Evolutionary conservation across 1,284 basidiomycete species (phyloP).

Genomic region (Fomes fomentarius): DNA sequence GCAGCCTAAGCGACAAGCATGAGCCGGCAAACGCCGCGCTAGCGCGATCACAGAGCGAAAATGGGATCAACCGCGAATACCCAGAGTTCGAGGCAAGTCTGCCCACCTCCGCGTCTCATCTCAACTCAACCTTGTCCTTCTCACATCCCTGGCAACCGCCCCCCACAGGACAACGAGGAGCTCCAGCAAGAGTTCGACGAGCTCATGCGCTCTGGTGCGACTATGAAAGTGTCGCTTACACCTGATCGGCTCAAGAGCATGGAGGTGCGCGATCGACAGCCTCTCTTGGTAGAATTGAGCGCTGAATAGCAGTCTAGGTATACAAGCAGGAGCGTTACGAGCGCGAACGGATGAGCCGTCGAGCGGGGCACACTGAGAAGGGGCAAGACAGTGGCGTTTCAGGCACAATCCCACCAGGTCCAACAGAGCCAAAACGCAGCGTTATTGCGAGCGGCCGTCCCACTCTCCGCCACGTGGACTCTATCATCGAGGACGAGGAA

Average conservation of each 20-base stretch:
- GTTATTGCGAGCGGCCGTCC: conserved; percentile 24
- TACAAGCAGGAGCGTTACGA: conserved; percentile 32
- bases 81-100: conserved; percentile 29
- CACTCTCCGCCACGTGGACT: conserved; percentile 58
- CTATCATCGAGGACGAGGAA: conserved; percentile 53
- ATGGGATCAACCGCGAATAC: conserved; percentile 27
- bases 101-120: conserved; percentile 3
- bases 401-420: not conserved
- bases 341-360: conserved; percentile 32
- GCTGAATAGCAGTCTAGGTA: conserved; percentile 20
- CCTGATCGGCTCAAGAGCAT: conserved; percentile 89
- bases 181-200: conserved; percentile 85
- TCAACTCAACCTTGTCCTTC: conserved; percentile 14
- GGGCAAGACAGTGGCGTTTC: conserved; percentile 15
- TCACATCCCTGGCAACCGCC: conserved; percentile 1
- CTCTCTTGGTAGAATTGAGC: conserved; percentile 18
- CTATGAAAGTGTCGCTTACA: conserved; percentile 94
- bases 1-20: conserved; percentile 36
- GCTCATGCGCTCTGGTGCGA: conserved; percentile 83
- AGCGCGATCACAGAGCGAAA: conserved; percentile 38
- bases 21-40: conserved; percentile 25
- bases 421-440: conserved; percentile 10
- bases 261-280: conserved; percentile 69
- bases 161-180: conserved; percentile 50
- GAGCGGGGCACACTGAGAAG: conserved; percentile 16